Evolutionary conservation across 805 yeast genomes (phyloP).

Genomic region (Ogataea siamensis): DNA sequence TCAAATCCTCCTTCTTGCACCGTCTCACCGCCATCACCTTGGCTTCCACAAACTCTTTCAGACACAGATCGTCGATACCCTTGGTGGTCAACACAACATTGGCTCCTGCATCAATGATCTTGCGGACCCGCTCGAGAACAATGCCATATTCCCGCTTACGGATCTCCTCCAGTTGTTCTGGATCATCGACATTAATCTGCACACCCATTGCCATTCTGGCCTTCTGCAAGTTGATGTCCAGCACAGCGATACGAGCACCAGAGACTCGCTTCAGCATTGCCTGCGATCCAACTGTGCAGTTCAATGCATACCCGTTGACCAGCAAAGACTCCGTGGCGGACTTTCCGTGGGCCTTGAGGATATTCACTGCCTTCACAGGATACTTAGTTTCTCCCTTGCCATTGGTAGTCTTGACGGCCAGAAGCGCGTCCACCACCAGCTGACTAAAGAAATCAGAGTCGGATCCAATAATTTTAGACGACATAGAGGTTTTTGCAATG

Average conservation of each 20-base stretch:
- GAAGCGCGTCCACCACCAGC: constrained; percentile 92
- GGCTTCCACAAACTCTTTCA: constrained; percentile 87
- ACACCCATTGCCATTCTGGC: constrained; percentile 99
- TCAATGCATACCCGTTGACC: constrained; percentile 91
- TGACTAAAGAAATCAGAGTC: constrained; percentile 87
- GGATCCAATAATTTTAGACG: constrained; percentile 91
- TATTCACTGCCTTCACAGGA: constrained; percentile 96
- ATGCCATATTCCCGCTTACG: constrained; percentile 87
- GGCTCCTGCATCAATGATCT: constrained; percentile 84
- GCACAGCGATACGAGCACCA: constrained; percentile 78
- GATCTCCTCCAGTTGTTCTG: constrained; percentile 85
- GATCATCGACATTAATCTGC: constrained; percentile 93
- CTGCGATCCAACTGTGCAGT: constrained; percentile 96
- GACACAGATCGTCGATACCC: constrained; percentile 90
- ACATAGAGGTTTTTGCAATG: constrained; percentile 97
- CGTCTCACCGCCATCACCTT: constrained; percentile 96
- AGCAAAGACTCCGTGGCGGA: constrained; percentile 82
- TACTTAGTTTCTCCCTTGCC: constrained; percentile 84
- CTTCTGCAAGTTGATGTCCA: constrained; percentile 91
- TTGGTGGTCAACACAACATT: constrained; percentile 90
- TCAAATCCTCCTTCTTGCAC: constrained; percentile 92
- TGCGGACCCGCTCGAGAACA: constrained; percentile 75
- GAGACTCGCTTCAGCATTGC: constrained; percentile 80
- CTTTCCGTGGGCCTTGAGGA: constrained; percentile 95
- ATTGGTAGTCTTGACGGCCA: constrained; percentile 90